phyloP scores from a whole-genome alignment of 768 basidiomycete genomes.

The Boletus rubroflammeus region DNA sequence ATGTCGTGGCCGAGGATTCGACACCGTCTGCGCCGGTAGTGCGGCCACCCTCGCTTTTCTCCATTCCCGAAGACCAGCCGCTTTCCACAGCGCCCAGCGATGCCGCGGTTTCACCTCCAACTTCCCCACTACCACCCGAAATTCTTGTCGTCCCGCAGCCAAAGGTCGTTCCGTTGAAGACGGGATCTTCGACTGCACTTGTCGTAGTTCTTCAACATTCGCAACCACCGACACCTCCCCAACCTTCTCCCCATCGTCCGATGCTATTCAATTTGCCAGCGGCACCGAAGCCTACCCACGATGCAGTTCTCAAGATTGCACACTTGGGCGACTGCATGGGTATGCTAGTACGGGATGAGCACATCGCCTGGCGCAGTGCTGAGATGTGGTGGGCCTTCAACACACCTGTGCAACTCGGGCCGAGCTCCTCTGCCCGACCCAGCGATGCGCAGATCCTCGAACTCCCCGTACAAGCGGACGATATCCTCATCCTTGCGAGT shows the following conservation, averaged over 20 bases:
- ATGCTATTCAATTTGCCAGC: constrained; percentile 15
- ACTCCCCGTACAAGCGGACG: constrained; percentile 64
- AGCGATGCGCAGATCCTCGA: constrained; percentile 65
- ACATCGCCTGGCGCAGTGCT: constrained; percentile 79
- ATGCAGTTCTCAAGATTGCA: constrained; percentile 73
- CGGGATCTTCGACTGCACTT: constrained; percentile 67
- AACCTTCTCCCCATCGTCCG: constrained; percentile 18
- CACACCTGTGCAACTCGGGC: constrained; percentile 63
- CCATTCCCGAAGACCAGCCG: constrained; percentile 23
- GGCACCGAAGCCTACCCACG: constrained; percentile 36
- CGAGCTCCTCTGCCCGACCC: constrained; percentile 57
- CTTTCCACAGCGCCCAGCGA: neutral
- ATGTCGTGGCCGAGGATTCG: constrained; percentile 39
- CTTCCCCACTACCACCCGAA: constrained; percentile 13
- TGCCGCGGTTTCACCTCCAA: neutral
- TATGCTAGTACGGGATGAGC: constrained; percentile 75
- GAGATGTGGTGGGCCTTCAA: constrained; percentile 93
- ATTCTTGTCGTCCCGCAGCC: constrained; percentile 15
- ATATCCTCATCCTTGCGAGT: constrained; percentile 76
- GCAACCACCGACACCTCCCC: constrained; percentile 13
- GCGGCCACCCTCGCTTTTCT: constrained; percentile 13
- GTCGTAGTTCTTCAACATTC: constrained; percentile 58
- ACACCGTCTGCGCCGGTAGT: constrained; percentile 1
- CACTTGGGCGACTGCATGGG: constrained; percentile 88
- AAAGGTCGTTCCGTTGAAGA: constrained; percentile 40